A percentile compares a stretch with the other conserved stretches of the same genome.
phyloP scores from a whole-genome alignment of 768 basidiomycete genomes.

The Myochromella boudieri region DNA sequence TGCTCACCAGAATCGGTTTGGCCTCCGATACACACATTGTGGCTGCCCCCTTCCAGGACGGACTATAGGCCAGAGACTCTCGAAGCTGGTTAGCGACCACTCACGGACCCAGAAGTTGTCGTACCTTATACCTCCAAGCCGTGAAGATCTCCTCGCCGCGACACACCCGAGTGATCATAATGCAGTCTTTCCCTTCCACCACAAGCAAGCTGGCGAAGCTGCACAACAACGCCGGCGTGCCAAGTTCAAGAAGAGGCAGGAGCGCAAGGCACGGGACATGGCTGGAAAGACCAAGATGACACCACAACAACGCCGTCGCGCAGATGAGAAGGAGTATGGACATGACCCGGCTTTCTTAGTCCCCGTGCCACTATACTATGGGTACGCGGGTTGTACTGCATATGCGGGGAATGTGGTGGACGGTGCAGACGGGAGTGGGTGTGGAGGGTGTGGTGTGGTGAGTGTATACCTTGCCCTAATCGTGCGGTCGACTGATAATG shows the following conservation, averaged over 20 bases:
- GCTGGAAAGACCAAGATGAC: conserved; percentile 12
- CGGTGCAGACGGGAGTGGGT: conserved; percentile 18
- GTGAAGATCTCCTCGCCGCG: conserved; percentile 37
- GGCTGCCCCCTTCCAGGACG: conserved; percentile 50
- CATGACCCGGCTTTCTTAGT: conserved; percentile 37
- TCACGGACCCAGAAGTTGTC: conserved; percentile 21
- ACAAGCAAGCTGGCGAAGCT: conserved; percentile 1
- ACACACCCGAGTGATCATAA: conserved; percentile 56
- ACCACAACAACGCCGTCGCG: conserved; percentile 10
- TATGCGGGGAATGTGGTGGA: conserved; percentile 8
- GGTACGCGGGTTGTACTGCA: conserved; percentile 6
- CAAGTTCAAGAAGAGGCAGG: conserved; percentile 13
- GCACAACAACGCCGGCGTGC: not conserved
- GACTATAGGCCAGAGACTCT: conserved; percentile 38
- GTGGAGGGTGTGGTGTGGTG: conserved; percentile 28
- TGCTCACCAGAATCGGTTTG: conserved; percentile 41
- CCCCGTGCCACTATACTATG: conserved; percentile 30
- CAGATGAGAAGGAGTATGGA: conserved; percentile 5
- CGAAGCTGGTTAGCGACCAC: conserved; percentile 24
- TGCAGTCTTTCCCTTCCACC: conserved; percentile 31
- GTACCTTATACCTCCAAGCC: conserved; percentile 29
- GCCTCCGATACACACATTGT: conserved; percentile 51
- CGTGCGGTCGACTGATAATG: too few relatives aligned
- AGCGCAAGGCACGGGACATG: conserved; percentile 23
- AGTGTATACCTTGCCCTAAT: too few relatives aligned